These are phyloP conservation scores for Corchorus capsularis DNA, from an alignment of 345 rosid genomes.

Conservation along the genomic window DNA sequence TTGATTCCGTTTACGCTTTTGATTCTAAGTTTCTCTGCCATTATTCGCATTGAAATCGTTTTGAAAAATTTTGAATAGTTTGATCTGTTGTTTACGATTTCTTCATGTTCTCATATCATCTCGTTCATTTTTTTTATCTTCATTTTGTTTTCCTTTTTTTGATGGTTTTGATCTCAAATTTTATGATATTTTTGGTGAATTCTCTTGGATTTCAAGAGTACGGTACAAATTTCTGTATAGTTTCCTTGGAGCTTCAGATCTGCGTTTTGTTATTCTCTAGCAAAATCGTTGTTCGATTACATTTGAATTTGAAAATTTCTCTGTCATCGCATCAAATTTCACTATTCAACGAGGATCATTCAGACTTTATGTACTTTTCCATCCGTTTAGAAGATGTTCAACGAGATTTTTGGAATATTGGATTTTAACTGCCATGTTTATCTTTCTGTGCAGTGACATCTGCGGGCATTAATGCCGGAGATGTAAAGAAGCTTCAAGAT, in stretches of 20 bases:
- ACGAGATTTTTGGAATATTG: background rate
- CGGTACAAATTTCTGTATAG: background rate
- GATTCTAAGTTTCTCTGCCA: background rate
- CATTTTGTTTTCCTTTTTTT: background rate
- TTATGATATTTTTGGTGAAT: constrained; percentile 2
- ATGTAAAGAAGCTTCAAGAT: constrained; percentile 89
- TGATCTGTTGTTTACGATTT: constrained; percentile 4
- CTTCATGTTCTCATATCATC: background rate
- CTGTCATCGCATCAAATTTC: background rate
- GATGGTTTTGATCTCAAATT: background rate
- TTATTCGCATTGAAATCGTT: background rate
- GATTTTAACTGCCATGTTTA: background rate
- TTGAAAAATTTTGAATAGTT: background rate
- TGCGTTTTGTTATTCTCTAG: background rate
- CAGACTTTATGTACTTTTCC: background rate
- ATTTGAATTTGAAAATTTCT: background rate
- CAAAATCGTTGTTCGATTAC: background rate
- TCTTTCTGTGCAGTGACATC: constrained; percentile 52
- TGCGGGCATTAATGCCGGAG: constrained; percentile 92
- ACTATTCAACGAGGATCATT: background rate
- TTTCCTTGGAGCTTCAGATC: background rate
- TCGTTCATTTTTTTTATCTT: background rate
- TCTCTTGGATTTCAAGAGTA: background rate
- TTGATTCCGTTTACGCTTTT: background rate
- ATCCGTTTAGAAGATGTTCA: background rate